Base-by-base conservation (phyloP, 805 yeast genomes). In the Yarrowia hollandica region DNA sequence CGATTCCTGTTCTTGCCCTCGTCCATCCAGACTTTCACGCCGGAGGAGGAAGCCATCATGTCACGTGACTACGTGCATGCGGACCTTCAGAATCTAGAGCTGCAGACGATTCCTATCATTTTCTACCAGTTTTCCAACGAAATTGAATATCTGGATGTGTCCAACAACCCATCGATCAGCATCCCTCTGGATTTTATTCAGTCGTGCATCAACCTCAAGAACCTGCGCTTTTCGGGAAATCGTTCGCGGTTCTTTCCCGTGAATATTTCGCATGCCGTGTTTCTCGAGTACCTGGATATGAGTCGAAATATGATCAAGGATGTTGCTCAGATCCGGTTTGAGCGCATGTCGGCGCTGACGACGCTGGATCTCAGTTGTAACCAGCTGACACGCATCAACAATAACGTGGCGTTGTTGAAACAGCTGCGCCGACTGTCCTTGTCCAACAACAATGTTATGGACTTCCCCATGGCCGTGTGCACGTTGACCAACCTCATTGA, bases 111-210 rank as follows among this genome's bases (percentile, higher is more conserved):
- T 7, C 97, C 97, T 0, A 86, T 89, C 58, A 79, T 86, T 25
- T 81, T 91, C 63, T 90, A 86, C 68, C 87, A 83, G 64, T 88
- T 83, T 61, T 88, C 96, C 0, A 80, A 85, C 60, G 92, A 88
- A 62, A 89, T 91, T 60, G 87, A 86, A 65, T 79, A 84, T 62
- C 76, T 91, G 62, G 92, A 91, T 70, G 89, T 90, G 8, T 86
- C 95, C 1, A 82, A 86, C 63, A 91, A 91, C 69, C 96, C 96
- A 4, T 86, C 95, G 15, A 85, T 92, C 57, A 82, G 84, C 61
- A 75, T 91, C 30, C 96, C 97, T 0, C 74, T 82, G 59, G 96
- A 90, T 68, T 91, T 91, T 69, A 83, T 91, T 66, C 96, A 90
- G 68, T 72, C 86, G 21, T 88, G 96, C 64, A 79, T 82, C 37